Base-by-base conservation (phyloP, 2,329 filamentous ascomycete genomes). In the Pyrenophora seminiperda region DNA sequence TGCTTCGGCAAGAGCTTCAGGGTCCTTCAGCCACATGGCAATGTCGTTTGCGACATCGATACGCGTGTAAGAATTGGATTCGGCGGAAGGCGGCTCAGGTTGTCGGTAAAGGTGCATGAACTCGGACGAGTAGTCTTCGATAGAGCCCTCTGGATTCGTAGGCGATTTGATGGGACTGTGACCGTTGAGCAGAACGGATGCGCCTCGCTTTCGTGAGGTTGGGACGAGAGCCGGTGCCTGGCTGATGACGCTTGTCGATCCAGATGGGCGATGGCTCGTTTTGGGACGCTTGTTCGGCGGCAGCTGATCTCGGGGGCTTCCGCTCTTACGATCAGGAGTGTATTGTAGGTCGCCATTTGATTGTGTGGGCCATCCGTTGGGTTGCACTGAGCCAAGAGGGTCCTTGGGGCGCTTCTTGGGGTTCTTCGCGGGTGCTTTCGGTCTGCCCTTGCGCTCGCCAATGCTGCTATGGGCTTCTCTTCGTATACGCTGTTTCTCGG, bases 401-500 rank as follows among this genome's bases (percentile, higher is more conserved):
- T 91, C 89, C 70, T 91, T 95, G 30, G 82, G 73, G 74, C 92
- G 96, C 79, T 95, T 97, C 79, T 92, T 96, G 68, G 91, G 88
- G 69, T 82, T 88, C 72, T 96, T 96, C 10, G 89, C 79, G 5
- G 87, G 82, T 7, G 87, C 84, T 54, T 91, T 92, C 89, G 50
- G 83, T 63, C 76, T 89, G 90, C 75, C 88, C 86, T 71, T 91
- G 86, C 63, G 67, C 56, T 80, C 77, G 13, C 74, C 75, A 53
- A 83, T 79, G 53, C 80, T 79, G 54, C 80, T 79, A 54, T 77
- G 80, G 59, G 80, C 76, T 62, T 83, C 80, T 54, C 88, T 81
- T 52, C 85, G 83, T 49, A 80, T 76, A 58, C 77, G 78, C 66
- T 90, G 86, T 70, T 88, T 85, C 65, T 91, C 88, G 56, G 84